These are phyloP conservation scores for Trichoderma asperelloides DNA, from an alignment of 495 filamentous ascomycete genomes.

Conservation along the genomic window DNA sequence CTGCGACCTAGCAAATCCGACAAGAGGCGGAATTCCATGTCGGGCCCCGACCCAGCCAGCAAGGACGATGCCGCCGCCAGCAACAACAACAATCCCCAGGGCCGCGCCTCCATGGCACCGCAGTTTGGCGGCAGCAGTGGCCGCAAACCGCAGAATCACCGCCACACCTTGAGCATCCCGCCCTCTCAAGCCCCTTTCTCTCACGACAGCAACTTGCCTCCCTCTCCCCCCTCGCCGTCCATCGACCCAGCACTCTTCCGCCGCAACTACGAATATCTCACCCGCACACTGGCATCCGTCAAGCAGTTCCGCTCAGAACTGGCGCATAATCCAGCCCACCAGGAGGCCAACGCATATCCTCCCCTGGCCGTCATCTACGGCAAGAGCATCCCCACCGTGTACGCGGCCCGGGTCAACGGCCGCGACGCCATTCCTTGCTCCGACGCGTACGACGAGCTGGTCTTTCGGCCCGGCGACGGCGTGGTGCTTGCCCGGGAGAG, in stretches of 20 bases:
- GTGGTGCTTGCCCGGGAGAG: conserved; percentile 80
- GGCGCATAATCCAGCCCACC: conserved; percentile 47
- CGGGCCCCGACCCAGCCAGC: not conserved
- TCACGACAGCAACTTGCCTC: not conserved
- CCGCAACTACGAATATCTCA: conserved; percentile 58
- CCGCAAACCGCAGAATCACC: not conserved
- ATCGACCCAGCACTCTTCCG: conserved; percentile 11
- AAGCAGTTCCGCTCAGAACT: conserved; percentile 69
- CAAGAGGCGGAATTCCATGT: conserved; percentile 7
- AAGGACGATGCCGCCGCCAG: not conserved
- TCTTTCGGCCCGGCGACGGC: conserved; percentile 82
- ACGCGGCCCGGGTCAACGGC: conserved; percentile 61
- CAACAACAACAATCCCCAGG: not conserved
- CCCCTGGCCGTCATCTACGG: conserved; percentile 81
- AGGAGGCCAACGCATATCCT: conserved; percentile 63
- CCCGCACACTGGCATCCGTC: conserved; percentile 61
- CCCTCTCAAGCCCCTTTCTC: conserved; percentile 17
- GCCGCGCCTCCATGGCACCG: conserved; percentile 28
- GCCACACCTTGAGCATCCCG: conserved; percentile 31
- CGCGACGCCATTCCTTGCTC: conserved; percentile 54
- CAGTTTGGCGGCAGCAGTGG: conserved; percentile 28
- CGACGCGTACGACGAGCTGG: conserved; percentile 80
- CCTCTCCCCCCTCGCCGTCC: not conserved
- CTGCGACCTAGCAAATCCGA: conserved; percentile 12
- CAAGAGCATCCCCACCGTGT: conserved; percentile 78